Base-by-base conservation (phyloP, 116 monocot species). In the Phalaenopsis hybrid region DNA sequence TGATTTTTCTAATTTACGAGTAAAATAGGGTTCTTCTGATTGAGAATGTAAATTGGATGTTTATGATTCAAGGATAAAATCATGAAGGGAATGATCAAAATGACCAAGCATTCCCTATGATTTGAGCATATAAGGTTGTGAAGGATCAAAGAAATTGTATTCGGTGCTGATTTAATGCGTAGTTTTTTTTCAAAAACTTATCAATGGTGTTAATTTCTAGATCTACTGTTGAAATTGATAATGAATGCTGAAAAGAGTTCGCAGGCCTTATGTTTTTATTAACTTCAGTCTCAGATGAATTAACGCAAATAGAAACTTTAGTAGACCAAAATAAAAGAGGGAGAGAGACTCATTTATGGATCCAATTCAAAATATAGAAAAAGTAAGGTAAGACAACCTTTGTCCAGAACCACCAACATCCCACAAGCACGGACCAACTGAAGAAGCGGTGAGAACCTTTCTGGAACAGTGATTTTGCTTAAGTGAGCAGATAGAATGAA, bases 361-460 rank as follows among this genome's bases (percentile, higher is more conserved):
- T 61, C 3, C 17, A 61, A 61, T 20, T 4, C 61, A 61, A 65
- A 25, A 11, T 21, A 63, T 63, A 2, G 65, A 9, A 25, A 25
- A 2, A 7, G 6, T 25, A 65, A 9, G 25, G 25, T 37, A 68
- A 16, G n/a, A 78, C 6, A 78, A 92, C 92, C 86, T 90, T 55
- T 83, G 81, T 79, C 77, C 80, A 23, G 34, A 83, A 43, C 76
- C 79, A 82, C 78, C 74, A 61, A 84, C 21, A 81, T 94, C 85
- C 98, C 98, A 98, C 31, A 90, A 16, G 77, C 95, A 98, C 61
- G 90, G 92, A 33, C 98, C 98, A 55, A 82, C 10, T 34, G 98
- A 90, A 82, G 95, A 98, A 88, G 98, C 91, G 44, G 91, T 93
- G 45, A 95, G 16, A 46, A 95, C 83, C 57, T 76, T 84, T 4